Evolutionary conservation across 768 basidiomycete species (phyloP), one percentile per base, ranked within the genome.

Genomic region (Leccinum fibrillosum): DNA sequence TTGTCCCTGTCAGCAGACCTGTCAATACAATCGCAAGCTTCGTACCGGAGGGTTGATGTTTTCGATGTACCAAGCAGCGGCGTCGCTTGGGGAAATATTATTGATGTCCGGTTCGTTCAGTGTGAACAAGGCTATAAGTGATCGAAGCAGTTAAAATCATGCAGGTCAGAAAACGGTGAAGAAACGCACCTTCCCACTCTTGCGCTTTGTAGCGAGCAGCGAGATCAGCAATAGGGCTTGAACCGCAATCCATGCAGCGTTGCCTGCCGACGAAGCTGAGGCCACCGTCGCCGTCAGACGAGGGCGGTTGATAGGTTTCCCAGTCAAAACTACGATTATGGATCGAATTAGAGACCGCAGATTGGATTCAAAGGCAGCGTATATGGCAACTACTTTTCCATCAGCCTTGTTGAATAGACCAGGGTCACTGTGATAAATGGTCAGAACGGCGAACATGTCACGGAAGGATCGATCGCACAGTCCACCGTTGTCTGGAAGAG

Each of bases 231-330:
- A 76, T 66, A 2, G 75, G 75, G 25, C 75, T 76, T 7, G 75
- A 76, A 54, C 21, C 53, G 19, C 75, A 76, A 47, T 77, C 74
- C 5, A 64, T 49, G 56, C 74, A 76, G 15, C 71, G 74, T 54
- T 76, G 76, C 76, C 71, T 77, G 11, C 75, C 75, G 7, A 77
- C 71, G 62, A 77, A 76, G 5, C 63, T 66, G 17, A 76, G 71
- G 8, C 75, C 76, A 2, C 75, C 75, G 4, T 60, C 62, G 2
- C 75, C 76, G 49, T 74, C 74, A 9, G 66, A 67, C 23, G 75
- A 75, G 5, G 69, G 64, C 2, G 75, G 75, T 10, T 55, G 28
- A 49, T 67, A 72, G 15, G 76, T 77, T 56, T 77, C 75, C 35
- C 67, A 76, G 59, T 76, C 75, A 53, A 74, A 76, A 51, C 75